Percentiles rank a stretch among this genome's conserved stretches.
phyloP scores from a whole-genome alignment of 345 rosid genomes.

The Pseudoturritis turrita region DNA sequence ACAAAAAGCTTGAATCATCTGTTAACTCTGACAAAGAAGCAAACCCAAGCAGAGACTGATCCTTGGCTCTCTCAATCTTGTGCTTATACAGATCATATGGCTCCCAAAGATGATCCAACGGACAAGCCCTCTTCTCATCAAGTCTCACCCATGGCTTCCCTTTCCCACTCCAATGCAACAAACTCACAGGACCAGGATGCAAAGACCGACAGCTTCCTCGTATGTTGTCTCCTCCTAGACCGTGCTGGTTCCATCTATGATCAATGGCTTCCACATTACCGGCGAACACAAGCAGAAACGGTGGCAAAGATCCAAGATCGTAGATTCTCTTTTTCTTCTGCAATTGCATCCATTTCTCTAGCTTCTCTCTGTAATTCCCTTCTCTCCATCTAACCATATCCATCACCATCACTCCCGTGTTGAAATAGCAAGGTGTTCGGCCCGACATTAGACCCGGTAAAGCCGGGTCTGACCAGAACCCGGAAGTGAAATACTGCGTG shows the following conservation, averaged over 20 bases:
- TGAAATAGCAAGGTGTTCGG: slow-evolving; percentile 80
- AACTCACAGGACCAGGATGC: slow-evolving; percentile 89
- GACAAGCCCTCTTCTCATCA: slow-evolving; percentile 67
- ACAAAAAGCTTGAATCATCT: slow-evolving; percentile 33
- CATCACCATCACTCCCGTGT: slow-evolving; percentile 99
- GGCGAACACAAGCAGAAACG: slow-evolving; percentile 77
- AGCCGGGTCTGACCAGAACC: slow-evolving; percentile 80
- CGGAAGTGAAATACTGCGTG: slow-evolving; percentile 73
- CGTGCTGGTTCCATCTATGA: slow-evolving; percentile 97
- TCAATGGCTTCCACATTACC: slow-evolving; percentile 79
- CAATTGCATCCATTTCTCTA: slow-evolving; percentile 86
- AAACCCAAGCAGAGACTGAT: slow-evolving; percentile 31
- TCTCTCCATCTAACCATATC: slow-evolving; percentile 80
- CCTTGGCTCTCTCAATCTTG: slow-evolving; percentile 31
- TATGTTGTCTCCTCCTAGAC: slow-evolving; percentile 90
- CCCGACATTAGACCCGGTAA: slow-evolving; percentile 52
- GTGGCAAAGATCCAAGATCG: slow-evolving; percentile 91
- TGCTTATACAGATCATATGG: slow-evolving; percentile 68
- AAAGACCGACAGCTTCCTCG: slow-evolving; percentile 76
- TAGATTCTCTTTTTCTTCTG: slow-evolving; percentile 76
- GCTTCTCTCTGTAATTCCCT: slow-evolving; percentile 61
- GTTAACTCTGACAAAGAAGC: slow-evolving; percentile 27
- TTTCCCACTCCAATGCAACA: slow-evolving; percentile 98
- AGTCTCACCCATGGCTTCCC: slow-evolving; percentile 97
- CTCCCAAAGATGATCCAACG: slow-evolving; percentile 75